Evolutionary conservation across 2,329 filamentous ascomycete species (phyloP).

Genomic region (Calonectria fujianensis): DNA sequence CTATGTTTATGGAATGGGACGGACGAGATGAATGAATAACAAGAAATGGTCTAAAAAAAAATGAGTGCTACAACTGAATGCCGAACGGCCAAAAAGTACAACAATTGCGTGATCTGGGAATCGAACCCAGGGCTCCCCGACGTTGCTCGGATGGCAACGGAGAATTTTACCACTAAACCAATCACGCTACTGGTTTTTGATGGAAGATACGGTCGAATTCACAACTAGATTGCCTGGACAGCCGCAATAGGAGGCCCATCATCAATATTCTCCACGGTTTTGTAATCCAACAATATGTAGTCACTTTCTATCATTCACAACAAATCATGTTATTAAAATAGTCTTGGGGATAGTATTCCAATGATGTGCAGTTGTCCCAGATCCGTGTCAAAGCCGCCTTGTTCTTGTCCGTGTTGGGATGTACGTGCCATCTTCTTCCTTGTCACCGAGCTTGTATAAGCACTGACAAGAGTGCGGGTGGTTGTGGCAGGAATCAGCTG

Average conservation of each 20-base stretch:
- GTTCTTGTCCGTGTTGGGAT: neutral
- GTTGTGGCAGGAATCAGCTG: neutral
- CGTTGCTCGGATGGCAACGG: constrained; percentile 5
- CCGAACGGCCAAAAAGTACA: neutral
- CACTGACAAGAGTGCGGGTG: neutral
- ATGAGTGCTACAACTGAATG: neutral
- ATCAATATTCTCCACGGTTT: neutral
- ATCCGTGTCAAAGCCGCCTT: neutral
- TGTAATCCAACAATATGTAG: too few relatives aligned
- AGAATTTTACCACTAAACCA: constrained; percentile 6
- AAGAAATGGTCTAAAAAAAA: neutral
- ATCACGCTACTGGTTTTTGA: constrained; percentile 1
- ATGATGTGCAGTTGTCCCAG: neutral
- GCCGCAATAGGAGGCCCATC: neutral
- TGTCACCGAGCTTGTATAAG: neutral
- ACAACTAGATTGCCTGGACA: neutral
- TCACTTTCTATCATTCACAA: too few relatives aligned
- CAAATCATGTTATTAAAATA: too few relatives aligned
- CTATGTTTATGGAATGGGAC: neutral
- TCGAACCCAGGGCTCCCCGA: constrained; percentile 4
- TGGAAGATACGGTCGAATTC: neutral
- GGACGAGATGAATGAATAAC: too few relatives aligned
- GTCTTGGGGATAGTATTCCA: too few relatives aligned
- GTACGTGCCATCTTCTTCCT: neutral
- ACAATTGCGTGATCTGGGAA: neutral